phyloP scores from a whole-genome alignment of 345 rosid genomes.

The Eucalyptus erythrocorys region DNA sequence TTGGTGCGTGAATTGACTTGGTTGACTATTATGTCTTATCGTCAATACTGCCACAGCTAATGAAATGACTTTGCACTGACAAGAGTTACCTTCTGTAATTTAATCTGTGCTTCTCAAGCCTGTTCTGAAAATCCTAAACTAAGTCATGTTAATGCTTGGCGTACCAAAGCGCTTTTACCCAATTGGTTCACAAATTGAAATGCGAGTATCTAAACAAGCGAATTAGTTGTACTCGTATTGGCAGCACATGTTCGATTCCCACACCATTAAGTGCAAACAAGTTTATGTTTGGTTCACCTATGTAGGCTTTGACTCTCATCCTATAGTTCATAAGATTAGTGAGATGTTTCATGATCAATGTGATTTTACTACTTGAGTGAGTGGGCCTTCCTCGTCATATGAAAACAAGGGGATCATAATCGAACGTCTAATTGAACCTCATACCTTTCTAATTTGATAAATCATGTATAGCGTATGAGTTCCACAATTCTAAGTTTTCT shows the following conservation, averaged over 20 bases:
- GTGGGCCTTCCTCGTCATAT: neutral
- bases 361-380: neutral
- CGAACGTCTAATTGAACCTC: neutral
- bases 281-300: neutral
- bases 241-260: neutral
- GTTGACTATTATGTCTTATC: neutral
- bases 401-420: neutral
- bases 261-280: neutral
- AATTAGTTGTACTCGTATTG: neutral
- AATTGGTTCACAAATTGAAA: neutral
- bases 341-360: neutral
- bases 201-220: neutral
- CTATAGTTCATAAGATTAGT: neutral
- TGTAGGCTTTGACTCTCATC: neutral
- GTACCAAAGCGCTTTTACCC: neutral
- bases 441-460: neutral
- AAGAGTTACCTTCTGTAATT: neutral
- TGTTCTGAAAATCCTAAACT: neutral
- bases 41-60: neutral
- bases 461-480: neutral
- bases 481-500: neutral
- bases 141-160: neutral
- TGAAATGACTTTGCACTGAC: neutral
- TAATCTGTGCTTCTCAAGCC: neutral
- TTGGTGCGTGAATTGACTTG: neutral